Conservation (phyloP, 257 asterid genomes). For the Solanum appendiculatum region DNA sequence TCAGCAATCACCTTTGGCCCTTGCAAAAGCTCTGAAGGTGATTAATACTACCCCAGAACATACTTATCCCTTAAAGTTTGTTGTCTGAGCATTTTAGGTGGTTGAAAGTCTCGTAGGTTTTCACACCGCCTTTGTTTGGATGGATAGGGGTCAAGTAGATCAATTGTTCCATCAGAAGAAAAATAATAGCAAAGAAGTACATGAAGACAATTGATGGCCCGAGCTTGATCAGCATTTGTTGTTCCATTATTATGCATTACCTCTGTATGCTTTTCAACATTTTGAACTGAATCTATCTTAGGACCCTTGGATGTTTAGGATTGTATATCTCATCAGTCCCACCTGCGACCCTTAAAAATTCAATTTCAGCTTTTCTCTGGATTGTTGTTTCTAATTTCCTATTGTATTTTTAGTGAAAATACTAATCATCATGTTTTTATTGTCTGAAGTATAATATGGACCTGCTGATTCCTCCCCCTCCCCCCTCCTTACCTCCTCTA, state of each 20-base stretch:
- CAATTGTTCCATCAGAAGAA: not conserved
- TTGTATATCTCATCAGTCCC: not conserved
- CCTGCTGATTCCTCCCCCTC: not conserved
- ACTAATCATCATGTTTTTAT: not conserved
- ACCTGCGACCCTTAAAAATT: not conserved
- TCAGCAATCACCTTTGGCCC: slow-evolving; percentile 78
- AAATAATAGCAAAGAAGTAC: not conserved
- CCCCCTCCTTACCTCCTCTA: not conserved
- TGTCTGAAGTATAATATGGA: not conserved
- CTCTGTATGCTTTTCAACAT: not conserved
- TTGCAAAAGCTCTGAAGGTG: slow-evolving; percentile 92
- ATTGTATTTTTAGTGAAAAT: not conserved
- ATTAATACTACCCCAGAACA: not conserved
- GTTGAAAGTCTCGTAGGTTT: not conserved
- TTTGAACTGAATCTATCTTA: not conserved
- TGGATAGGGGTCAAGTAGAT: not conserved
- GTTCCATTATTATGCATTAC: not conserved
- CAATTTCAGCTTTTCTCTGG: not conserved
- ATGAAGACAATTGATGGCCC: not conserved
- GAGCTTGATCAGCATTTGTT: not conserved
- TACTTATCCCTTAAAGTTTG: not conserved
- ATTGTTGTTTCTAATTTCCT: too few species aligned
- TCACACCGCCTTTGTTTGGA: not conserved
- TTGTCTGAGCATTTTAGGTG: not conserved
- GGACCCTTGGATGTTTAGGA: not conserved